Evolutionary conservation across 257 asterid species (phyloP).

Genomic region (Nicotiana sylvestris): DNA sequence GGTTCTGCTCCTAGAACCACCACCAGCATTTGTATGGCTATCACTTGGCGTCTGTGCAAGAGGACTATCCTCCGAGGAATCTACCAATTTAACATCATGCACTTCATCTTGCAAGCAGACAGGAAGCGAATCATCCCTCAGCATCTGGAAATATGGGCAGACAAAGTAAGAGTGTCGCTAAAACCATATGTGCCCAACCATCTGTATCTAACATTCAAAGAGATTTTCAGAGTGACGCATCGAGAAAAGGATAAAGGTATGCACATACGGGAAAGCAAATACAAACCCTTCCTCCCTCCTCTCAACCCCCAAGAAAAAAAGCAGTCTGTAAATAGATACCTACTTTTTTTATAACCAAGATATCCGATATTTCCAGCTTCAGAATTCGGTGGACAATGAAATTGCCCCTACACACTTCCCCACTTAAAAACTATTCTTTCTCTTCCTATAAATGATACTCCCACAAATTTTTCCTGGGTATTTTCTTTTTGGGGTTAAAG

Average conservation of each 20-base stretch:
- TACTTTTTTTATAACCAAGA: background rate
- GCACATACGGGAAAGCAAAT: background rate
- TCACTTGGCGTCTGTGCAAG: conserved; percentile 42
- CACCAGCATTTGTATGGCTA: conserved; percentile 47
- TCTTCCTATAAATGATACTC: background rate
- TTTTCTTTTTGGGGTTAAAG: too few species aligned
- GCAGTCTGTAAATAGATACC: background rate
- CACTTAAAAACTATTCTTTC: background rate
- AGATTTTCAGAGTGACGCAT: background rate
- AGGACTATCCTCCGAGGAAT: conserved; percentile 55
- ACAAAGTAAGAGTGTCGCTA: background rate
- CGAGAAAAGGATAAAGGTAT: background rate
- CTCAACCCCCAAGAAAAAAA: background rate
- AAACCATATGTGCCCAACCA: background rate
- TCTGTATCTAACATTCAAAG: background rate
- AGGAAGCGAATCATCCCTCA: conserved; percentile 68
- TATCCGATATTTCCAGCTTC: background rate
- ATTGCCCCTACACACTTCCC: background rate
- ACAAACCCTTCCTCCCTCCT: background rate
- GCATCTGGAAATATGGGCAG: conserved; percentile 41
- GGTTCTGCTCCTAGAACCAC: conserved; percentile 76
- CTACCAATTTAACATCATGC: conserved; percentile 86
- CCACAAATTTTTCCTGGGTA: background rate
- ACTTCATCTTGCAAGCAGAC: conserved; percentile 72
- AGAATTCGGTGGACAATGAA: background rate